A percentile compares a stretch with the other conserved stretches of the same genome.
Conservation (phyloP, 495 filamentous ascomycete genomes). For the Trichoderma virens region DNA sequence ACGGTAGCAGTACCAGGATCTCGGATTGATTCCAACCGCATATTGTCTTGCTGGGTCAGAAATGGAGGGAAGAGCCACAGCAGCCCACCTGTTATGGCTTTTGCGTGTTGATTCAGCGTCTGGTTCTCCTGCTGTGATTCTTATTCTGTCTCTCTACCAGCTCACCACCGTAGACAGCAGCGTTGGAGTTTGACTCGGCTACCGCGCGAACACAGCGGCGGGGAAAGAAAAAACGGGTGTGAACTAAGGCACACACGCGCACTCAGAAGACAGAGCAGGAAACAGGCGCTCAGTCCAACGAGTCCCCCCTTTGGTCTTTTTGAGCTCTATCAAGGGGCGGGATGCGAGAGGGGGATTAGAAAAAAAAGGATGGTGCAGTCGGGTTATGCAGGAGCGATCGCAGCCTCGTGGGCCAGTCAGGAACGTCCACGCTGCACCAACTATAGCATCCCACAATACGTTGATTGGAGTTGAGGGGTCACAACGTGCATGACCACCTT, state of each 20-base stretch:
- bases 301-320: neutral
- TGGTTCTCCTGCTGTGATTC: neutral
- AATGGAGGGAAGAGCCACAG: neutral
- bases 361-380: neutral
- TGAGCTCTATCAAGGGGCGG: neutral
- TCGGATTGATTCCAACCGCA: neutral
- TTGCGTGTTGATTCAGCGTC: neutral
- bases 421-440: constrained; percentile 22
- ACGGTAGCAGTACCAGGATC: neutral
- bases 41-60: neutral
- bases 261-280: neutral
- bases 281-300: neutral
- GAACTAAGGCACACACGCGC: neutral
- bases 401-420: constrained; percentile 13
- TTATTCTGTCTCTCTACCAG: neutral
- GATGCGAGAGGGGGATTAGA: neutral
- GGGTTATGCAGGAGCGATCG: constrained; percentile 6
- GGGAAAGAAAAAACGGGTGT: neutral
- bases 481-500: constrained; percentile 3
- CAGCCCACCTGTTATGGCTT: too few species aligned
- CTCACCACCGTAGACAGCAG: neutral
- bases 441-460: constrained; percentile 4
- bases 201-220: neutral
- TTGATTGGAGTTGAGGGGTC: constrained; percentile 11
- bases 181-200: neutral